Evolutionary conservation across 169 alveolate genomes (phyloP), one percentile per base, ranked within the genome.

Genomic region (Cryptosporidium ryanae): DNA sequence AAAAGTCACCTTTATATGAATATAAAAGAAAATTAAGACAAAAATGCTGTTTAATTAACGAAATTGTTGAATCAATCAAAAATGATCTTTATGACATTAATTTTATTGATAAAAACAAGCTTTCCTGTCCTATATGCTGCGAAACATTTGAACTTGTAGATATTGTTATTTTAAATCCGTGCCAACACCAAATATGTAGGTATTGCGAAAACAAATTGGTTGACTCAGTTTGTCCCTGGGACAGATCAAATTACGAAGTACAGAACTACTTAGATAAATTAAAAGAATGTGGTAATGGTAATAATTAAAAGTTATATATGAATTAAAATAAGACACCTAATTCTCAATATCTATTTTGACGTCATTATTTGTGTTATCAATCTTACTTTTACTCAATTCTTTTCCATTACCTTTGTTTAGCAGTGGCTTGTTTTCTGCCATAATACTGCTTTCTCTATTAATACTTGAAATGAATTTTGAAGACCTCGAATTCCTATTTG

Each of bases 171-270:
- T 65, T 76, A 38, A 38, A 76, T 8, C 87, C 87, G 21, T 76
- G 87, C 59, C 76, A 49, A 2, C 87, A 76, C 46, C 23, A 55
- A 59, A n/a, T 76, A 29, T 76, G 87, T 27, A 21, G 7, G n/a
- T n/a, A 59, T 76, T 76, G 87, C 25, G 87, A 59, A 29, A 23
- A 57, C 7, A 55, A 61, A 76, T 32, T 76, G 64, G 44, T 46
- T 6, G 87, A 76, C 27, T 59, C 87, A 8, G 44, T 55, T 43
- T 76, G 87, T 46, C 87, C 87, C 5, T 76, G 87, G 87, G 87
- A 76, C 23, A 76, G 87, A 61, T 38, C n/a, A 52, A 52, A 21
- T n/a, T 52, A 52, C 63, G 2, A n/a, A 52, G 63, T n/a, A 52
- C 27, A 52, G 13, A n/a, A 52, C 13, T 21, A 52, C 13, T 52